Base-by-base conservation (phyloP, 2,329 filamentous ascomycete genomes). In the Aspergillus hortae region DNA sequence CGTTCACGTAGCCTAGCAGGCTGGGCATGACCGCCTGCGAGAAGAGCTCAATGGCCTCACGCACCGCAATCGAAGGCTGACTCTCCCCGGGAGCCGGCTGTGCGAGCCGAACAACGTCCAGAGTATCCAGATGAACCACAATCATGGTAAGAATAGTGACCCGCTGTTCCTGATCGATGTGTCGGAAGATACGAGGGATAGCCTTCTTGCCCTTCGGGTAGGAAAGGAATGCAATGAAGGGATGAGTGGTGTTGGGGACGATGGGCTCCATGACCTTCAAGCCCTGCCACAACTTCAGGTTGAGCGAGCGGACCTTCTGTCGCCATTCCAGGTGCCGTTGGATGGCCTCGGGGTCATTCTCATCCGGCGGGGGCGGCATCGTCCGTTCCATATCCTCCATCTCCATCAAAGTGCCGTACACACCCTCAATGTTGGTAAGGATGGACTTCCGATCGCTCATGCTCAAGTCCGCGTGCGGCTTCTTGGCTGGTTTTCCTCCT, bases 161-260 rank as follows among this genome's bases (percentile, higher is more conserved):
- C 46, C 92, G 89, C 73, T 97, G 92, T 67, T 96, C 89, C 56
- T 92, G 88, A 57, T 89, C 88, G 48, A 96, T 89, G 65, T 96
- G 90, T 41, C 91, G 87, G 82, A 97, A 97, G 48, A 97, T 89
- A 50, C 94, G 90, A 46, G 91, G 91, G 55, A 99, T 90, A 1
- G 89, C 90, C 76, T 94, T 96, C 77, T 96, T 97, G 66, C 94
- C 94, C 77, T 99, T 99, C 61, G 87, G 84, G 65, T 94, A 95
- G 4, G 92, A 95, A 44, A 99, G 78, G 70, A 99, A 92, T 44
- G 92, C 90, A 61, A 99, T 96, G 74, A 99, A 99, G 0, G 94
- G 94, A 69, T 99, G 94, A 15, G 82, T 78, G 3, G 77, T 77
- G 15, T 85, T 80, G 4, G 78, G 81, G 25, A 83, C 87, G 61